phyloP scores from a whole-genome alignment of 1,284 basidiomycete genomes.

The Cutaneotrichosporon arboriforme region DNA sequence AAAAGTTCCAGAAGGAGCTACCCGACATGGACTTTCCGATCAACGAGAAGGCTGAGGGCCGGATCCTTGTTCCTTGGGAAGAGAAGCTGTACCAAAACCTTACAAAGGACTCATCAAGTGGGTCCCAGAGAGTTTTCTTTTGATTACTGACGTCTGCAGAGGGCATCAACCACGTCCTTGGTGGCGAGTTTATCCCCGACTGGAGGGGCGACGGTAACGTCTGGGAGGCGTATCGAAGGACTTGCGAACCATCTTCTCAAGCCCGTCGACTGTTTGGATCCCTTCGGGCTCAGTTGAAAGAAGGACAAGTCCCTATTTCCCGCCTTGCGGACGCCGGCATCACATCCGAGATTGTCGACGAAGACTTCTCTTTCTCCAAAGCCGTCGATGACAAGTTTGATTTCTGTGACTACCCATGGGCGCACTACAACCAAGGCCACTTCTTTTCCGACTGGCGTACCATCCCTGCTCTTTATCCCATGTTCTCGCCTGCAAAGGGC shows the following conservation, averaged over 20 bases:
- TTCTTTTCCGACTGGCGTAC: conserved; percentile 94
- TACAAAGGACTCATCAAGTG: conserved; percentile 51
- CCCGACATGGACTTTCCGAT: conserved; percentile 88
- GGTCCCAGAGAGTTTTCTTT: conserved; percentile 22
- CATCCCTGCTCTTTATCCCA: conserved; percentile 74
- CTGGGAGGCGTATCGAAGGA: conserved; percentile 88
- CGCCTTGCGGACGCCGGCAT: conserved; percentile 47
- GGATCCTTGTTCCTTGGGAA: conserved; percentile 84
- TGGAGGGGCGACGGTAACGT: conserved; percentile 77
- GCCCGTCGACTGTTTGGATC: conserved; percentile 78
- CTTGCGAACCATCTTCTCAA: conserved; percentile 69
- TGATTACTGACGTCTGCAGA: conserved; percentile 42
- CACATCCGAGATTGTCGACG: conserved; percentile 46
- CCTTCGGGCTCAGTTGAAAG: conserved; percentile 53
- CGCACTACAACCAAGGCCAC: conserved; percentile 79
- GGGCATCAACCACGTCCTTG: conserved; percentile 59
- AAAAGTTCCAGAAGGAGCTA: conserved; percentile 65
- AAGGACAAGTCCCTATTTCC: conserved; percentile 48
- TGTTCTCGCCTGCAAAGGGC: conserved; percentile 82
- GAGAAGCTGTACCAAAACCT: conserved; percentile 63
- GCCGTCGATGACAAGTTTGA: conserved; percentile 62
- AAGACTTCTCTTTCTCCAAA: conserved; percentile 60
- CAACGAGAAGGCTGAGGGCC: conserved; percentile 85
- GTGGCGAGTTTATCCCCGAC: conserved; percentile 67
- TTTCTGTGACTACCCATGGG: conserved; percentile 74